phyloP scores from a whole-genome alignment of 2,329 filamentous ascomycete genomes.

The Penicillium sclerotigenum region DNA sequence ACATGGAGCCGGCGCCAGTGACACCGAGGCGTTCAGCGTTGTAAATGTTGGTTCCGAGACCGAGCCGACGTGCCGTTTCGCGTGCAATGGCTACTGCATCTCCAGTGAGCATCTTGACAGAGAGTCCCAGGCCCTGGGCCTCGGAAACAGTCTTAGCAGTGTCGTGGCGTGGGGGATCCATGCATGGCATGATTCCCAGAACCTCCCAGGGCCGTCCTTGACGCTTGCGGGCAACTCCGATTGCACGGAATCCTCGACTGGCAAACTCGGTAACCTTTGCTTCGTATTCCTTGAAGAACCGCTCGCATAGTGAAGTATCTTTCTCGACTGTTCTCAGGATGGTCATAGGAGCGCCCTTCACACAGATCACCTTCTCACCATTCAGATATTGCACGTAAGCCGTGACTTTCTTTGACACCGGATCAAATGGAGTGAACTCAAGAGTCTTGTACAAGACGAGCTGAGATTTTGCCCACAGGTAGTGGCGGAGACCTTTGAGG shows the following conservation, averaged over 20 bases:
- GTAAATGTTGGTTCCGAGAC: slow-evolving; percentile 89
- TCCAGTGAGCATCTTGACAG: slow-evolving; percentile 95
- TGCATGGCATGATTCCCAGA: slow-evolving; percentile 92
- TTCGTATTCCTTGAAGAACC: slow-evolving; percentile 80
- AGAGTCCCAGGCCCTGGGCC: slow-evolving; percentile 80
- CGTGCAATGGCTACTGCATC: slow-evolving; percentile 90
- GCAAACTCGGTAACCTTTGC: slow-evolving; percentile 90
- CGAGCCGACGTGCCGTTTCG: slow-evolving; percentile 86
- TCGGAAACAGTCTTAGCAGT: slow-evolving; percentile 88
- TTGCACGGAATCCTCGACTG: slow-evolving; percentile 87
- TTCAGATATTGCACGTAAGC: slow-evolving; percentile 78
- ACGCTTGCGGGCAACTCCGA: slow-evolving; percentile 88
- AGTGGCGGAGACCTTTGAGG: slow-evolving; percentile 77
- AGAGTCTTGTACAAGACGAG: slow-evolving; percentile 81
- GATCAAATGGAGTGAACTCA: slow-evolving; percentile 84
- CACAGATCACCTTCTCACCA: slow-evolving; percentile 80
- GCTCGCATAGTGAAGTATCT: slow-evolving; percentile 69
- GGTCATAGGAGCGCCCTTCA: slow-evolving; percentile 87
- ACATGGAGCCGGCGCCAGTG: slow-evolving; percentile 86
- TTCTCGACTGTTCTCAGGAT: slow-evolving; percentile 84
- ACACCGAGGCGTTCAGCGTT: slow-evolving; percentile 90
- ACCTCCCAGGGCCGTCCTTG: slow-evolving; percentile 82
- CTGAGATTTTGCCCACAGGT: slow-evolving; percentile 75
- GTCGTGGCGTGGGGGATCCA: slow-evolving; percentile 85
- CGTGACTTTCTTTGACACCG: slow-evolving; percentile 88